These are phyloP conservation scores for Guyanaporus albipodus DNA, from an alignment of 768 basidiomycete species.

Conservation along the genomic window DNA sequence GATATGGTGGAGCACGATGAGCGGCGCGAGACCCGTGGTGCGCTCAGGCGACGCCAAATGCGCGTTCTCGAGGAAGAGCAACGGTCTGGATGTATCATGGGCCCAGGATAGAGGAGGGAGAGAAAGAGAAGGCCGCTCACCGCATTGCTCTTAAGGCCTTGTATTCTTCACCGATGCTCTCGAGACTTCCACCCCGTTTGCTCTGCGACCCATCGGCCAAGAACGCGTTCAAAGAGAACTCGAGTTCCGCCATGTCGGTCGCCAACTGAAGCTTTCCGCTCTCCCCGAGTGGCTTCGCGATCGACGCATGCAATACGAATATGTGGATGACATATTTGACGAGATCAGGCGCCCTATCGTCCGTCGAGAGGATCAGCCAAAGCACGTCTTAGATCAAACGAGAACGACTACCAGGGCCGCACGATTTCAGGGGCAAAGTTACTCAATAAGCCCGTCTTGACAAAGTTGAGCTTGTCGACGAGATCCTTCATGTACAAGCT, in stretches of 20 bases:
- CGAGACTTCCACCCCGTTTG: constrained; percentile 64
- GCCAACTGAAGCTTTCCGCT: constrained; percentile 91
- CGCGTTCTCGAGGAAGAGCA: constrained; percentile 84
- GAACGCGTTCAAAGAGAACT: constrained; percentile 86
- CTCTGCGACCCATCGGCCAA: constrained; percentile 53
- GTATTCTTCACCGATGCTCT: constrained; percentile 84
- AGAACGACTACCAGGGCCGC: constrained; percentile 60
- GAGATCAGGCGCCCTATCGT: constrained; percentile 55
- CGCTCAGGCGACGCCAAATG: constrained; percentile 59
- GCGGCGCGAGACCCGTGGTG: constrained; percentile 76
- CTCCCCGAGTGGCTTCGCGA: constrained; percentile 88
- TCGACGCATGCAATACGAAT: constrained; percentile 88
- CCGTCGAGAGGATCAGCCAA: constrained; percentile 1
- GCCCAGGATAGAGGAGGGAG: too few relatives aligned
- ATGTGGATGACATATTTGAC: constrained; percentile 77
- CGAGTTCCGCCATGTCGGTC: constrained; percentile 94
- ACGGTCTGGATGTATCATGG: constrained; percentile 47
- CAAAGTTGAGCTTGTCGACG: constrained; percentile 73
- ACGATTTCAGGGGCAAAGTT: constrained; percentile 72
- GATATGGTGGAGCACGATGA: constrained; percentile 89
- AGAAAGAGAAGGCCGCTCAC: constrained; percentile 41
- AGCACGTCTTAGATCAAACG: background rate
- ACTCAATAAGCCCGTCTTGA: constrained; percentile 75
- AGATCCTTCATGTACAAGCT: constrained; percentile 87
- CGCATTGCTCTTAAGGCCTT: constrained; percentile 79